Evolutionary conservation across 1,284 basidiomycete genomes (phyloP), one percentile per base, ranked within the genome.

Genomic region (Trichosporon sp.): DNA sequence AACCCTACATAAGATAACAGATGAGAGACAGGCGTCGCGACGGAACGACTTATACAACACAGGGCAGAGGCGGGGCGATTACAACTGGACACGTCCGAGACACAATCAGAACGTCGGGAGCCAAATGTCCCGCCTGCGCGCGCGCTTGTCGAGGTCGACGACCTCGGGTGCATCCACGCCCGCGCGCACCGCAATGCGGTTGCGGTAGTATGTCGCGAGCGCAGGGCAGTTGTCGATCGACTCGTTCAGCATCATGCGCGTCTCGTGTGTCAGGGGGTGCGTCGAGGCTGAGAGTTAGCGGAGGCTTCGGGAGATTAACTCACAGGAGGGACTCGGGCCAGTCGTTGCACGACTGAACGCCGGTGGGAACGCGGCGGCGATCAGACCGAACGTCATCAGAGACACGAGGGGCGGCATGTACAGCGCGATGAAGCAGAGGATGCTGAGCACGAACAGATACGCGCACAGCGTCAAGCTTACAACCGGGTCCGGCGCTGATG

Each of bases 201-300:
- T 38, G 7, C 78, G 74, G 69, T 83, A 83, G 26, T 76, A 76
- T 8, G 75, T 70, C 46, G 78, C 68, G 66, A 84, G 81, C 10
- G 76, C 46, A 0, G 80, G 79, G 6, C 77, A 80, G 12, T 79
- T 77, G 61, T 84, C 83, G 2, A 84, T 68, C 1, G 78, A 77
- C 71, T 83, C 83, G 46, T 76, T 66, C 10, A 84, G 75, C 48
- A 82, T 83, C 48, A 79, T 74, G 14, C 76, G 73, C 2, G 79
- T 78, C 56, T 79, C 78, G 35, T 73, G 38, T 12, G 66, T 64
- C 40, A 69, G 69, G 16, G 66, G 48, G 43, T 51, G 19, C 14
- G n/a, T 26, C 40, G 51, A 54, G 16, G 54, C 59, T 51, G 54
- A 11, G 65, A 38, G 35, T 61, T 35, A 61, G 56, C 40, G 2